Percentiles rank a stretch among this genome's conserved stretches.
Conservation (phyloP, 371 early-diverging fungal species). For the Syncephalastrum sp. region DNA sequence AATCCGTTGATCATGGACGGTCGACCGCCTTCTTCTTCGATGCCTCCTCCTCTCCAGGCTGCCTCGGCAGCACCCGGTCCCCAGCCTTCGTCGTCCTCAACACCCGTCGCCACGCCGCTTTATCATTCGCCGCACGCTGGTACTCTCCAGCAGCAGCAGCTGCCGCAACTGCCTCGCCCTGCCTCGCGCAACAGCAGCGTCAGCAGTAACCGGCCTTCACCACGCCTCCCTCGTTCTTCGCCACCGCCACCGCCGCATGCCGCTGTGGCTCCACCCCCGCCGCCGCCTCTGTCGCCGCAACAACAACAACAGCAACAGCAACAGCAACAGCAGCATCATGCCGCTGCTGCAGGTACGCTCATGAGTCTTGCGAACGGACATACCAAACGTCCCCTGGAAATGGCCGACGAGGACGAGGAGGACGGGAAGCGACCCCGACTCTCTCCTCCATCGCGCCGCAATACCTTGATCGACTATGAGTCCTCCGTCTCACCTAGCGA, state of each 20-base stretch:
- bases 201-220: background rate
- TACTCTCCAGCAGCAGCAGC: conserved; percentile 12
- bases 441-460: conserved; percentile 3
- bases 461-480: conserved; percentile 12
- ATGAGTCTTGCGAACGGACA: conserved; percentile 36
- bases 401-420: conserved; percentile 26
- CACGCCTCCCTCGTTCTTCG: conserved; percentile 1
- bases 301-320: background rate
- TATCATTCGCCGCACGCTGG: background rate
- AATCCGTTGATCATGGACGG: conserved; percentile 24
- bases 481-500: conserved; percentile 10
- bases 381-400: conserved; percentile 20
- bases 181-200: conserved; percentile 8
- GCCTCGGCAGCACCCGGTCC: background rate
- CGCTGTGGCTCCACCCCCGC: conserved; percentile 1
- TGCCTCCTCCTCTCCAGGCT: conserved; percentile 12
- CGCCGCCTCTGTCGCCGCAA: too few relatives aligned
- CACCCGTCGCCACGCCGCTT: conserved; percentile 8
- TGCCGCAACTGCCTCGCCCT: conserved; percentile 5
- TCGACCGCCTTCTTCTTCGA: conserved; percentile 18
- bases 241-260: conserved; percentile 5
- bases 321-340: conserved; percentile 17
- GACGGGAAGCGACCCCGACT: conserved; percentile 12
- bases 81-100: background rate
- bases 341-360: conserved; percentile 37